phyloP scores from a whole-genome alignment of 2,329 filamentous ascomycete species.

The Hypocreales sp. region DNA sequence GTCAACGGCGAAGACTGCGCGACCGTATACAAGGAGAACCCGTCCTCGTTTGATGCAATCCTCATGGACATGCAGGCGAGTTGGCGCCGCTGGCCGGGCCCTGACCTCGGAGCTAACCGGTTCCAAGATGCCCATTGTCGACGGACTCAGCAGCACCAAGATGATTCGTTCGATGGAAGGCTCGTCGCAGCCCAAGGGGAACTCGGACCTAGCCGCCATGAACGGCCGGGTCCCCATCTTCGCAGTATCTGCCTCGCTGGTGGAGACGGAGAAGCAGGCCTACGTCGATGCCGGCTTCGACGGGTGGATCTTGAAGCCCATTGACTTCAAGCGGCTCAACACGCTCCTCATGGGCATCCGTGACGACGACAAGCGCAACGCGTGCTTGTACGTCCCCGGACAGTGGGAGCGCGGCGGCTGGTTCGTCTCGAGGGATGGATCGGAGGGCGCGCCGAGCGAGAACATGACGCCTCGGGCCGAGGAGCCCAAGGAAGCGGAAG shows the following conservation, averaged over 20 bases:
- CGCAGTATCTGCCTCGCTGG: conserved; percentile 69
- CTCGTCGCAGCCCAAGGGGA: conserved; percentile 23
- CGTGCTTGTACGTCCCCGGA: conserved; percentile 54
- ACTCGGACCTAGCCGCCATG: conserved; percentile 41
- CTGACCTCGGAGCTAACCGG: too few species aligned
- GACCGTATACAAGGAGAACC: conserved; percentile 47
- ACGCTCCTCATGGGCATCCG: conserved; percentile 55
- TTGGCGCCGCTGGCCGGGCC: too few species aligned
- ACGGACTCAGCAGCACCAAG: conserved; percentile 67
- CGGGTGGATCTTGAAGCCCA: conserved; percentile 81
- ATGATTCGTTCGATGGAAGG: conserved; percentile 66
- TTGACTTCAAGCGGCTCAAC: conserved; percentile 63
- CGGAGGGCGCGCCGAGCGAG: conserved; percentile 6
- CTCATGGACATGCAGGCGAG: conserved; percentile 87
- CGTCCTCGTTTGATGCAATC: conserved; percentile 55
- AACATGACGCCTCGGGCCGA: conserved; percentile 13
- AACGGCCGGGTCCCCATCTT: conserved; percentile 67
- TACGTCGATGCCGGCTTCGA: conserved; percentile 75
- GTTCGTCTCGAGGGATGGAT: conserved; percentile 32
- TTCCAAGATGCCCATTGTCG: conserved; percentile 87
- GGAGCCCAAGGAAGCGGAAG: neutral
- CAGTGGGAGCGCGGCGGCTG: conserved; percentile 79
- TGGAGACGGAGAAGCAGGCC: conserved; percentile 50
- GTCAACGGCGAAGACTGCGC: conserved; percentile 79
- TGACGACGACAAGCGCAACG: conserved; percentile 37